Conservation (phyloP, 768 basidiomycete genomes). For the Lyophyllum atratum region DNA sequence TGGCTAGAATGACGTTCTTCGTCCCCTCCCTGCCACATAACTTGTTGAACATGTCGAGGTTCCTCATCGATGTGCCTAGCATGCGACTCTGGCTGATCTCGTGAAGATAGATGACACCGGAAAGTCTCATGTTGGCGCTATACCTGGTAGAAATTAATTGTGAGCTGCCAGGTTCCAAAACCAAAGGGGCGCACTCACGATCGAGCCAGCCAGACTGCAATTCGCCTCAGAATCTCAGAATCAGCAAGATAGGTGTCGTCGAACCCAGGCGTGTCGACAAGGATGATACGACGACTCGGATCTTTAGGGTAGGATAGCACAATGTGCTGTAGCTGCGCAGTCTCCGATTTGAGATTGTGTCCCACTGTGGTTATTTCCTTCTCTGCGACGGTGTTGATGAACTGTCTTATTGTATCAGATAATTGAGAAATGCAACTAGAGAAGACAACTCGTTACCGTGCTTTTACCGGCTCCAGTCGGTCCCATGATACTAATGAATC, state of each 20-base stretch:
- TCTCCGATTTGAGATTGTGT: conserved; percentile 13
- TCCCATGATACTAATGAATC: neutral
- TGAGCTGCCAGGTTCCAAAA: neutral
- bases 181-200: conserved; percentile 1
- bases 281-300: conserved; percentile 6
- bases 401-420: conserved; percentile 1
- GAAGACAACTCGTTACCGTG: neutral
- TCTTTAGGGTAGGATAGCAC: conserved; percentile 9
- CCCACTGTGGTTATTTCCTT: conserved; percentile 4
- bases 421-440: neutral
- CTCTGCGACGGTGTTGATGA: conserved; percentile 11
- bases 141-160: conserved; percentile 5
- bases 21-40: conserved; percentile 14
- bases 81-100: conserved; percentile 22
- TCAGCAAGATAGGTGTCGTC: conserved; percentile 15
- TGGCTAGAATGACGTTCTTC: conserved; percentile 18
- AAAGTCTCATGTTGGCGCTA: conserved; percentile 13
- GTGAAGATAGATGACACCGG: conserved; percentile 19
- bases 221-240: conserved; percentile 11
- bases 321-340: conserved; percentile 13
- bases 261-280: conserved; percentile 16
- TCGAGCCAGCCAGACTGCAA: conserved; percentile 13
- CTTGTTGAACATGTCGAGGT: conserved; percentile 20
- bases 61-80: conserved; percentile 20
- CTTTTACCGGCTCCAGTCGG: conserved; percentile 10